Base-by-base conservation (phyloP, 345 rosid genomes). In the Eutrema japonicum region DNA sequence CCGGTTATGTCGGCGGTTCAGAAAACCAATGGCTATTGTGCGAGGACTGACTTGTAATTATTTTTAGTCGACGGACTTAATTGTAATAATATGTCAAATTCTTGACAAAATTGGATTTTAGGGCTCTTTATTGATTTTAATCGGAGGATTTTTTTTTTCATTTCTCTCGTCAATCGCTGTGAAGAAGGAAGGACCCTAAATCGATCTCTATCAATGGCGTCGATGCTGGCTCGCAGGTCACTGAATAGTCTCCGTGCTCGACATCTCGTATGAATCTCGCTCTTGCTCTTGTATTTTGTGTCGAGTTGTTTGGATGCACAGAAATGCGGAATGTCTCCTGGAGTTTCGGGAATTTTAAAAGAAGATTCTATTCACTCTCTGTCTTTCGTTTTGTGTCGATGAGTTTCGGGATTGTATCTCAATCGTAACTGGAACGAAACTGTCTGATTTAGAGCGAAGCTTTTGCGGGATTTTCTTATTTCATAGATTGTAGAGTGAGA, bases 211-310 rank as follows among this genome's bases (percentile, higher is more conserved):
- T 46, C 75, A 49, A 87, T 90, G 88, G 95, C 91, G 43, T 83
- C 83, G 75, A 85, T 91, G 71, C 72, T 91, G 63, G 98, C 93
- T 83, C 97, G 97, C 78, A 89, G 84, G 81, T 89, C 96, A 43
- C 83, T 91, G 70, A 76, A 77, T 26, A 82, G 84, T 61, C 82
- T 89, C 60, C 85, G 88, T 16, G 84, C 88, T 78, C 87, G 96
- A 51, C 90, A 85, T 56, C 82, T 84, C 61, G 91, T 88, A 64
- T 79, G 88, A 32, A 35, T 70, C 76, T 70, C 37, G 0, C 8
- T 37, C 68, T 45, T 45, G 58, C 22, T 22, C 10, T 43, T 43
- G 48, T 42, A 38, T 32, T 73, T 57, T 9, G 32, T 29, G 49
- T 70, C 40, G 16, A 6, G 3, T 26, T 55, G 50, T 48, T 22